A percentile compares a stretch with the other conserved stretches of the same genome.
Evolutionary conservation across 768 basidiomycete genomes (phyloP).

Genomic region (Lactarius akahatsu): DNA sequence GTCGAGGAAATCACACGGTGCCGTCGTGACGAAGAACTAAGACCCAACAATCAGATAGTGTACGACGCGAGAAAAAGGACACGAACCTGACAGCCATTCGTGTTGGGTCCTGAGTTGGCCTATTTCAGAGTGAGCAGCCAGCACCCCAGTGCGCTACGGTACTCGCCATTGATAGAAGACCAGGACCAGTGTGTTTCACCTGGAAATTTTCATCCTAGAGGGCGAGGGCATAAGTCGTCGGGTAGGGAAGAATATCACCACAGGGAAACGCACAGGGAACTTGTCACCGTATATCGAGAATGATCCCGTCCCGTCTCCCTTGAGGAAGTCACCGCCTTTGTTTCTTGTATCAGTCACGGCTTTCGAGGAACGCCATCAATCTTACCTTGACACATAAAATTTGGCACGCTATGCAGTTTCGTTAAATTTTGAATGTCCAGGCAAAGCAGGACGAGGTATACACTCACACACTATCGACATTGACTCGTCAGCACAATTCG

Average conservation of each 20-base stretch:
- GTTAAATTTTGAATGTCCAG: slow-evolving; percentile 25
- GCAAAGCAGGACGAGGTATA: neutral
- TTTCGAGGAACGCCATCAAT: slow-evolving; percentile 7
- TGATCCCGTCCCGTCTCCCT: slow-evolving; percentile 91
- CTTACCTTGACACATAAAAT: slow-evolving; percentile 95
- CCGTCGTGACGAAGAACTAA: slow-evolving; percentile 96
- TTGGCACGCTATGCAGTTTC: slow-evolving; percentile 57
- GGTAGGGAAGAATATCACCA: neutral
- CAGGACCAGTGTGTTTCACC: slow-evolving; percentile 83
- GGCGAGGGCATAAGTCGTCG: slow-evolving; percentile 5
- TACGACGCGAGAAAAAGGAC: neutral
- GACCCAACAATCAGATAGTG: neutral
- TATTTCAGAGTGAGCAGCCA: slow-evolving; percentile 34
- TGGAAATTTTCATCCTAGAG: slow-evolving; percentile 90
- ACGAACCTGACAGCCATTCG: slow-evolving; percentile 85
- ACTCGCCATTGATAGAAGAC: slow-evolving; percentile 85
- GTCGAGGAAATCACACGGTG: slow-evolving; percentile 93
- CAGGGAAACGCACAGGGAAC: slow-evolving; percentile 63
- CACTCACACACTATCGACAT: slow-evolving; percentile 62
- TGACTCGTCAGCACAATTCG: slow-evolving; percentile 30
- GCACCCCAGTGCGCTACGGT: neutral
- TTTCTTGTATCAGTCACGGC: neutral
- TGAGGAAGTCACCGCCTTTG: slow-evolving; percentile 89
- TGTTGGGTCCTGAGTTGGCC: slow-evolving; percentile 95
- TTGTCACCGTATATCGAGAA: slow-evolving; percentile 98